These are phyloP conservation scores for Prosopis cineraria DNA, from an alignment of 306 rosid genomes.

Conservation along the genomic window DNA sequence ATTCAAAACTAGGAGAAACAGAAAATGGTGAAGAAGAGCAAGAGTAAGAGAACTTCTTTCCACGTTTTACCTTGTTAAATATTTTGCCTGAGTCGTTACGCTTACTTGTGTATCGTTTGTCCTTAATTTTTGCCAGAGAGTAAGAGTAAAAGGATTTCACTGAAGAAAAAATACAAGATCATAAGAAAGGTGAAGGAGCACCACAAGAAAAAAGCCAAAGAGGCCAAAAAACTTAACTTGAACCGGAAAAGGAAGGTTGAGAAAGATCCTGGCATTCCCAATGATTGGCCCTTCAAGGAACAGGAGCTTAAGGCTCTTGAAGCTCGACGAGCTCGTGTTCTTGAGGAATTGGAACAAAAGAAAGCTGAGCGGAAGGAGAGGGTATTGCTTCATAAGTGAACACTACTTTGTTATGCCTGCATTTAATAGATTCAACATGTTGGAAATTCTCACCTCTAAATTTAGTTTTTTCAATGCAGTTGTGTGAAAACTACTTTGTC, in stretches of 20 bases:
- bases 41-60: constrained; percentile 51
- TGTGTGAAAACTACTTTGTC: background rate
- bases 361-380: constrained; percentile 94
- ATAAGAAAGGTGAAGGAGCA: constrained; percentile 87
- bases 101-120: background rate
- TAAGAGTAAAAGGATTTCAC: constrained; percentile 85
- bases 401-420: background rate
- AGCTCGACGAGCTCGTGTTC: constrained; percentile 67
- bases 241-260: constrained; percentile 68
- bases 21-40: constrained; percentile 86
- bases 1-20: background rate
- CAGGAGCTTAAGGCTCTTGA: constrained; percentile 93
- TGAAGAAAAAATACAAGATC: constrained; percentile 89
- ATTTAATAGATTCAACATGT: background rate
- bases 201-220: constrained; percentile 82
- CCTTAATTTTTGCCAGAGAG: constrained; percentile 62
- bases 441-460: background rate
- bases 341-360: constrained; percentile 80
- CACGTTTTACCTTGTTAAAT: background rate
- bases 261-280: constrained; percentile 98
- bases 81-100: background rate
- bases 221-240: constrained; percentile 77
- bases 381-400: constrained; percentile 46
- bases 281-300: constrained; percentile 98
- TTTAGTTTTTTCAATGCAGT: background rate